Evolutionary conservation across 1,139 yeast genomes (phyloP).

Genomic region (Candida sanyaensis): DNA sequence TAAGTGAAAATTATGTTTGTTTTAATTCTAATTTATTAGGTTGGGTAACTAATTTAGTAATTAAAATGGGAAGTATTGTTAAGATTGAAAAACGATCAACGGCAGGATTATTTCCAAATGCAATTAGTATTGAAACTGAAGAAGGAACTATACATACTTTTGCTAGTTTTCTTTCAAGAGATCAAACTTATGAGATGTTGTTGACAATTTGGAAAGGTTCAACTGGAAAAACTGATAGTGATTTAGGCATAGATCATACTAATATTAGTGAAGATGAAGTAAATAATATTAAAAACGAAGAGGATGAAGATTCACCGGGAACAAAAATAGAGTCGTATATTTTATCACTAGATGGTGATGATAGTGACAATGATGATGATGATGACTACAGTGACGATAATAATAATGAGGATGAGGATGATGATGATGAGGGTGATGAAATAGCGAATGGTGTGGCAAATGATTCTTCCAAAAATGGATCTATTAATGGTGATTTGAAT

Average conservation of each 20-base stretch:
- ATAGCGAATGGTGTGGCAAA: slow-evolving; percentile 7
- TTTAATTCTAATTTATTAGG: slow-evolving; percentile 92
- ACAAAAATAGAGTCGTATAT: slow-evolving; percentile 28
- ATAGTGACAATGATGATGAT: slow-evolving; percentile 18
- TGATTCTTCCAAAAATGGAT: background rate
- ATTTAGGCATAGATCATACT: background rate
- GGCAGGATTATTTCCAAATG: slow-evolving; percentile 91
- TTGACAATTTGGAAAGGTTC: slow-evolving; percentile 54
- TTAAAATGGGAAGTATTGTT: slow-evolving; percentile 71
- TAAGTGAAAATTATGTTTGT: slow-evolving; percentile 79
- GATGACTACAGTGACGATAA: slow-evolving; percentile 17
- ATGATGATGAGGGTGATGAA: slow-evolving; percentile 14
- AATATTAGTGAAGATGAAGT: slow-evolving; percentile 11
- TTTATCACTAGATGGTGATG: slow-evolving; percentile 36
- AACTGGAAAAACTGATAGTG: slow-evolving; percentile 24
- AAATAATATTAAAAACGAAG: slow-evolving; percentile 3
- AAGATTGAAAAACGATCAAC: slow-evolving; percentile 79
- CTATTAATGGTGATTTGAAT: background rate
- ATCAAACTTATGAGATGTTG: slow-evolving; percentile 71
- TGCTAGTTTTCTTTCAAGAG: slow-evolving; percentile 87
- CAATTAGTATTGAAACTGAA: slow-evolving; percentile 71
- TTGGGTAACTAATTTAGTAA: slow-evolving; percentile 82
- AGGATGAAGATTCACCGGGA: slow-evolving; percentile 13
- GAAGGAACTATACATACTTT: slow-evolving; percentile 66
- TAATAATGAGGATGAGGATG: slow-evolving; percentile 13